Evolutionary conservation across 805 yeast genomes (phyloP), one percentile per base, ranked within the genome.

Genomic region (Torulaspora maleeae): DNA sequence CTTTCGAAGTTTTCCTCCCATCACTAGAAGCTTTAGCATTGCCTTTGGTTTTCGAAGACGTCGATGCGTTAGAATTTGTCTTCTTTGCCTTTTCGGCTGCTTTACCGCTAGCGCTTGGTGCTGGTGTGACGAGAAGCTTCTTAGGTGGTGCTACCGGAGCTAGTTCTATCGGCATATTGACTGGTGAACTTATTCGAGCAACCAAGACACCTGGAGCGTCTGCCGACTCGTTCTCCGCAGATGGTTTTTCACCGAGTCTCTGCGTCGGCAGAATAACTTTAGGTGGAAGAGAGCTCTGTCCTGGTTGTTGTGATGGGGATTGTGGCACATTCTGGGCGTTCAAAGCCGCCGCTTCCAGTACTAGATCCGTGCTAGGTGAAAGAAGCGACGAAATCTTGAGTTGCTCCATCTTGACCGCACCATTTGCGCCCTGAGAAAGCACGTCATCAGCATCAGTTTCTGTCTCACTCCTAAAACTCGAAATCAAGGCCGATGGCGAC

Each of bases 251-350:
- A 8, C 52, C 51, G 15, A 48, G 44, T 9, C 40, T 43, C 33
- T 56, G 61, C 3, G 61, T 54, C 38, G 61, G 61, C 19, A 56
- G 41, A 40, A 56, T 56, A 9, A 56, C 53, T 27, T 51, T 54
- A 10, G 56, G 59, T 7, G 53, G 38, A 10, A 36, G 29, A 5
- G 47, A 27, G n/a, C 32, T 22, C 9, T 25, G 33, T 25, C 44
- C 30, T n/a, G 36, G 37, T 15, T 40, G 46, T 20, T 38, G 47
- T 6, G 41, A 16, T 29, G 44, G 41, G 15, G 43, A 38, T 20
- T 22, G 40, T 5, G 48, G 32, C 4, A 34, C 27, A 15, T 17
- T 38, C 22, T 11, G 41, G 11, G 33, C 13, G 10, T 34, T 38
- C 4, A 36, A 28, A 12, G 41, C 6, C 17, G 27, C 15, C 10